These are phyloP conservation scores for Diaporthe caulivora DNA, from an alignment of 2,329 filamentous ascomycete genomes.

Conservation along the genomic window DNA sequence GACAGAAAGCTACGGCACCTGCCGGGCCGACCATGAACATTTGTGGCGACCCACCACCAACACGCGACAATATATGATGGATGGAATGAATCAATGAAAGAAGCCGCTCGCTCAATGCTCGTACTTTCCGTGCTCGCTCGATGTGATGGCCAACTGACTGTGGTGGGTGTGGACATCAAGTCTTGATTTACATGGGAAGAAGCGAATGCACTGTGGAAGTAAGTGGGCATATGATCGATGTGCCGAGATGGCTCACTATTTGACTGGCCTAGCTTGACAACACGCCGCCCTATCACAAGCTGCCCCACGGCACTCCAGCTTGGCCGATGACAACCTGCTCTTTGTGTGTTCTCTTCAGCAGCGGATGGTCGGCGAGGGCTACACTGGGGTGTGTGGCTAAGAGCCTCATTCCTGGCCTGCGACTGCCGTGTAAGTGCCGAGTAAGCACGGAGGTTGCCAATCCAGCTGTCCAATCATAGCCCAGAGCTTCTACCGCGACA, in stretches of 20 bases:
- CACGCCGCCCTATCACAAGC: neutral
- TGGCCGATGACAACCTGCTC: neutral
- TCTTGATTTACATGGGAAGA: neutral
- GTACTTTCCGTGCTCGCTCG: neutral
- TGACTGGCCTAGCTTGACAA: neutral
- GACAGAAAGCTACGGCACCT: slow-evolving; percentile 30
- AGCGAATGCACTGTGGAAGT: neutral
- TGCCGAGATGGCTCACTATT: neutral
- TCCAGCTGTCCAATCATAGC: slow-evolving; percentile 27
- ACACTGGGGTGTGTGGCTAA: neutral
- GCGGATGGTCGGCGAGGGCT: neutral
- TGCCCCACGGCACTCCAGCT: no score
- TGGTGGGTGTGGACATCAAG: neutral
- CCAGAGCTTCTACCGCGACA: neutral
- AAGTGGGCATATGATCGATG: neutral
- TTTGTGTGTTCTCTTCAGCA: neutral
- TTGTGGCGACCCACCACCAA: slow-evolving; percentile 31
- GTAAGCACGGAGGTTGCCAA: slow-evolving; percentile 31
- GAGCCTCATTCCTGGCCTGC: neutral
- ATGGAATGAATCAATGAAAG: slow-evolving; percentile 36
- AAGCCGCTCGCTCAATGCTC: slow-evolving; percentile 24
- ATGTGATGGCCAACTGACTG: neutral
- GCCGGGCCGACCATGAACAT: slow-evolving; percentile 26
- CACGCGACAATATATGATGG: slow-evolving; percentile 35
- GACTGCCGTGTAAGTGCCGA: slow-evolving; percentile 29